These are phyloP conservation scores for Pythium pectinolyticum DNA, from an alignment of 352 stramenopile genomes.

Conservation along the genomic window DNA sequence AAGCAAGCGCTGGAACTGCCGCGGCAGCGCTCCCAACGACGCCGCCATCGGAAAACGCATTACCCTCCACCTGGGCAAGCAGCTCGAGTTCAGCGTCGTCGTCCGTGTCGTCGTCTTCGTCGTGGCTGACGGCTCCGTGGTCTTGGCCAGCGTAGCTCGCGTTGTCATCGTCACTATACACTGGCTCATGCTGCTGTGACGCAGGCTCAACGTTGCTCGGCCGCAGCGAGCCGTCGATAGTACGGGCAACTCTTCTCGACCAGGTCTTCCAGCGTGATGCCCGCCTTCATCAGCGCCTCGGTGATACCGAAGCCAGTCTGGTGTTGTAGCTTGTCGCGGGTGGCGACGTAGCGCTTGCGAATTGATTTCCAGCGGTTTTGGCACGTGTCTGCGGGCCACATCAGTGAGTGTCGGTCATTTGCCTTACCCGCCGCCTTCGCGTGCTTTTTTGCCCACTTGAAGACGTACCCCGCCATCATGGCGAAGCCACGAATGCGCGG, in stretches of 20 bases:
- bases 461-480: slow-evolving; percentile 3
- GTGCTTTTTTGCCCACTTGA: slow-evolving; percentile 1
- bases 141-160: neutral
- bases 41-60: neutral
- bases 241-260: slow-evolving; percentile 2
- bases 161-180: neutral
- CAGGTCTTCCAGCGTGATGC: slow-evolving; percentile 1
- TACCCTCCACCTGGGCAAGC: neutral
- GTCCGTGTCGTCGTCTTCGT: neutral
- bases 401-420: neutral
- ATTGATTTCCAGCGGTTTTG: slow-evolving; percentile 6
- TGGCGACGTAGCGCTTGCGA: neutral
- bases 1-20: neutral
- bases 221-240: neutral
- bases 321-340: neutral
- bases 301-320: slow-evolving; percentile 6
- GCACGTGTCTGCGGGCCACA: neutral
- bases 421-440: neutral
- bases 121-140: neutral
- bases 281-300: neutral
- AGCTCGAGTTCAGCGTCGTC: slow-evolving; percentile 1
- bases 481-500: neutral
- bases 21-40: neutral
- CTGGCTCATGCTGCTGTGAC: neutral
- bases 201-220: slow-evolving; percentile 1